These are phyloP conservation scores for Cornus florida DNA, from an alignment of 148 eudicot species.

Conservation along the genomic window DNA sequence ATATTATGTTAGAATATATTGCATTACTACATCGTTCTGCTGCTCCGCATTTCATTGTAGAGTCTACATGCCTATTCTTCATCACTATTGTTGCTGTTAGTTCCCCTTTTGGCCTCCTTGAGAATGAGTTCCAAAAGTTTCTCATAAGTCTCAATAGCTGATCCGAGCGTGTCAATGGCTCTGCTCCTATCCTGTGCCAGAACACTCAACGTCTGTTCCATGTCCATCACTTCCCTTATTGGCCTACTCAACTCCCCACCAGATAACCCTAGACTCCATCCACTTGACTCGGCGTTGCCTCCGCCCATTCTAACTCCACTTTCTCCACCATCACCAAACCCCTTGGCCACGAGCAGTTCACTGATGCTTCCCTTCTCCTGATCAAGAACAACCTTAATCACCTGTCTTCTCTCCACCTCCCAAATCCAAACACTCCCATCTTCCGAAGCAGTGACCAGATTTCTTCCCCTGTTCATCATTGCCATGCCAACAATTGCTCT, in stretches of 20 bases:
- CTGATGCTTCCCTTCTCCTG: conserved; percentile 15
- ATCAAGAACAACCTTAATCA: conserved; percentile 2
- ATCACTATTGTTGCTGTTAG: neutral
- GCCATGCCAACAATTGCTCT: conserved; percentile 12
- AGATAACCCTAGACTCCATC: neutral
- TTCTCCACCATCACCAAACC: neutral
- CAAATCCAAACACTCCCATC: conserved; percentile 23
- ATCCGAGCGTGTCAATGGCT: conserved; percentile 17
- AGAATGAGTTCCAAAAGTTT: conserved; percentile 16
- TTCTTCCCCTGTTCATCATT: conserved; percentile 3
- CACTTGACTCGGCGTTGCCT: neutral
- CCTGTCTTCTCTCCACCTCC: conserved; percentile 8
- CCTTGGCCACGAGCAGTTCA: conserved; percentile 9
- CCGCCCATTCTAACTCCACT: no score
- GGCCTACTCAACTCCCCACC: conserved; percentile 5
- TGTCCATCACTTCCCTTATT: conserved; percentile 7
- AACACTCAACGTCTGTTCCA: conserved; percentile 9
- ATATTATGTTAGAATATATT: no score
- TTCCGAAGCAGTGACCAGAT: conserved; percentile 18
- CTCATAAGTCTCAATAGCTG: conserved; percentile 19
- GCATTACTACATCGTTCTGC: no score
- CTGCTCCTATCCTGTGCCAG: conserved; percentile 15
- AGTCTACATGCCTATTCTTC: neutral
- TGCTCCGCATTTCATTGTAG: no score
- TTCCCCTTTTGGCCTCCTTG: conserved; percentile 21